Evolutionary conservation across 495 filamentous ascomycete species (phyloP), one percentile per base, ranked within the genome.

Genomic region (Usnea hakonensis): DNA sequence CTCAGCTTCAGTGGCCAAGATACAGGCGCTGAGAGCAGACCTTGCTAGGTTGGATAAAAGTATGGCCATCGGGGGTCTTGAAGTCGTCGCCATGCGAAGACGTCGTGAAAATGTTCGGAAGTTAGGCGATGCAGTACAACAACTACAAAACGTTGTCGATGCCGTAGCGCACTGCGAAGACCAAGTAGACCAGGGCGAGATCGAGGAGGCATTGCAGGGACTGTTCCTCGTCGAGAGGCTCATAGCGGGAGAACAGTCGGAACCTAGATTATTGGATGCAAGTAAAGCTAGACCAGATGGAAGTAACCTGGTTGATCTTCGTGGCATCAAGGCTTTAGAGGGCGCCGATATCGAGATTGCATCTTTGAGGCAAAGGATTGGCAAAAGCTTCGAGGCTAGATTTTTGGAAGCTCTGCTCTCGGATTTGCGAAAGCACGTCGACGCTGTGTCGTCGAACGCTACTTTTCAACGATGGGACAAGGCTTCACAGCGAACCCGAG

Each of bases 1-100:
- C 11, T 89, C 90, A 14, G 90, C 95, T 62, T 96, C 91, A 0
- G 93, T 97, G 14, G 81, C 87, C 14, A 85, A 88, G 57, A 99
- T 99, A 44, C 90, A 90, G 70, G 76, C 80, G 2, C 70, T 99
- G 54, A 82, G 94, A 41, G 84, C 83, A 68, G 92, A 96, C 64
- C 74, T 99, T 3, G 77, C 84, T 57, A 81, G 81, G 30, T 80
- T 99, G 19, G 95, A 99, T 68, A 78, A 85, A 52, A 89, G 95
- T 63, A 91, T 97, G 78, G 95, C 91, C 6, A 75, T 90, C 3
- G 88, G 87, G 11, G 94, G 94, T 5, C 71, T 99, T 11, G 87
- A 96, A 63, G 85, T 97, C 59, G 85, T 96, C 9, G 87, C 90
- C 43, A 84, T 95, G 70, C 84, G 88, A 55, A 83, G 88, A 41